Evolutionary conservation across 805 yeast genomes (phyloP).

Genomic region (Suhomyces prunicola): DNA sequence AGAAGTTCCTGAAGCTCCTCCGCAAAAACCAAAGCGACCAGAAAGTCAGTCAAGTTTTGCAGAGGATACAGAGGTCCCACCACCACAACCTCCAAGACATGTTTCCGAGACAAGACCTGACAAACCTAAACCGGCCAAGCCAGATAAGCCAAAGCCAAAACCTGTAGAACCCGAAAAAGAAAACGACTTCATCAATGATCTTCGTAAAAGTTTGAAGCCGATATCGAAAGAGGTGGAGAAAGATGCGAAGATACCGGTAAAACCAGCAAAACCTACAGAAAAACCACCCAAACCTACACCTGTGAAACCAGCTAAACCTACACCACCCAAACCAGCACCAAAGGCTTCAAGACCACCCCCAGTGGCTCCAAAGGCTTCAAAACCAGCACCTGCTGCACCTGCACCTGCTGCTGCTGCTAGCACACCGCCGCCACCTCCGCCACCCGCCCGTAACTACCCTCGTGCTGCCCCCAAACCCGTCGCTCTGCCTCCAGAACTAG

Average conservation of each 20-base stretch:
- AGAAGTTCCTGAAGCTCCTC: background rate
- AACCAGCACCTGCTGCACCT: too few relatives aligned
- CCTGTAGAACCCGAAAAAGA: constrained; percentile 9
- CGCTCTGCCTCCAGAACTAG: constrained; percentile 31
- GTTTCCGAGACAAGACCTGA: background rate
- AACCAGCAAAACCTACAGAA: constrained; percentile 13
- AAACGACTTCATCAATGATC: constrained; percentile 5
- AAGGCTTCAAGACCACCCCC: constrained; percentile 23
- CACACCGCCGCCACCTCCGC: constrained; percentile 29
- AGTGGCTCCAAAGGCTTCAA: background rate
- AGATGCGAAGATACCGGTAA: constrained; percentile 4
- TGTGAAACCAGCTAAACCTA: constrained; percentile 10
- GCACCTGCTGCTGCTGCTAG: constrained; percentile 5
- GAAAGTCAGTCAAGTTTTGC: too few relatives aligned
- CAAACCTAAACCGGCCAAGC: constrained; percentile 11
- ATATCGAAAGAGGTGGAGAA: background rate
- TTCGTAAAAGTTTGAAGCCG: constrained; percentile 7
- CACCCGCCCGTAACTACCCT: constrained; percentile 24
- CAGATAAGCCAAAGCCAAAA: constrained; percentile 10
- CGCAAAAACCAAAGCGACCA: background rate
- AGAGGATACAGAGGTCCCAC: background rate
- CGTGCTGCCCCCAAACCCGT: constrained; percentile 17
- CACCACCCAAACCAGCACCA: constrained; percentile 8
- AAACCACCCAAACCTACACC: constrained; percentile 9
- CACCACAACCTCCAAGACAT: background rate